A percentile compares a stretch with the other conserved stretches of the same genome.
phyloP scores from a whole-genome alignment of 345 rosid species.

The Aurinia saxatilis region DNA sequence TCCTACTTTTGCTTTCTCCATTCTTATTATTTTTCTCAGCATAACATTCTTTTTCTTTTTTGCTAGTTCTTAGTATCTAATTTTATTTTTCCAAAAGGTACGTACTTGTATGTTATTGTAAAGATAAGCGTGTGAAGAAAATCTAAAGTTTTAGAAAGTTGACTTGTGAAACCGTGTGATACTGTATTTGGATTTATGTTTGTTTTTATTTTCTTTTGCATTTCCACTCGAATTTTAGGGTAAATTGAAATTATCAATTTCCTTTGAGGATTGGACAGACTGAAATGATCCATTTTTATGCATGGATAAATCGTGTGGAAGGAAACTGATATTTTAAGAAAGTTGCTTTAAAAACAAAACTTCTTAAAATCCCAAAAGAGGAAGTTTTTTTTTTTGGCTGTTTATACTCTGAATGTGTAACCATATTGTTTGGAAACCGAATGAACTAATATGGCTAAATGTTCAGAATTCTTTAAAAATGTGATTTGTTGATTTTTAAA shows the following conservation, averaged over 20 bases:
- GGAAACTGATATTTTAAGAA: not conserved
- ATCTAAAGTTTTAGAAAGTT: not conserved
- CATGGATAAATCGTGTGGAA: no score
- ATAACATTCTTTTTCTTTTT: not conserved
- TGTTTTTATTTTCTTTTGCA: not conserved
- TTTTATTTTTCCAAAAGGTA: constrained; percentile 18
- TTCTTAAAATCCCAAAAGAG: not conserved
- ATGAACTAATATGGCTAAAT: not conserved
- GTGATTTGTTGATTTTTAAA: not conserved
- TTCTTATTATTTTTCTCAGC: constrained; percentile 6
- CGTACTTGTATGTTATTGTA: not conserved
- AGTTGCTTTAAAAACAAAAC: not conserved
- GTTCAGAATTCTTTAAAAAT: not conserved
- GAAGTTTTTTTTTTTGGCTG: not conserved
- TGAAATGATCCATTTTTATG: not conserved
- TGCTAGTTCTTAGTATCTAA: not conserved
- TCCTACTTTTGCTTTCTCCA: constrained; percentile 18
- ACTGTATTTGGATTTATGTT: constrained; percentile 5
- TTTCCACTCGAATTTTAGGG: not conserved
- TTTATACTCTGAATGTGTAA: not conserved
- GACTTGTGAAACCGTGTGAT: constrained; percentile 22
- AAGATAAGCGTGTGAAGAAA: constrained; percentile 23
- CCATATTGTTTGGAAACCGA: not conserved
- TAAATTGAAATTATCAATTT: constrained; percentile 3
- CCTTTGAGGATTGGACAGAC: not conserved